Evolutionary conservation across 2,329 filamentous ascomycete genomes (phyloP), one percentile per base, ranked within the genome.

Genomic region (Hypoxylon sp.): DNA sequence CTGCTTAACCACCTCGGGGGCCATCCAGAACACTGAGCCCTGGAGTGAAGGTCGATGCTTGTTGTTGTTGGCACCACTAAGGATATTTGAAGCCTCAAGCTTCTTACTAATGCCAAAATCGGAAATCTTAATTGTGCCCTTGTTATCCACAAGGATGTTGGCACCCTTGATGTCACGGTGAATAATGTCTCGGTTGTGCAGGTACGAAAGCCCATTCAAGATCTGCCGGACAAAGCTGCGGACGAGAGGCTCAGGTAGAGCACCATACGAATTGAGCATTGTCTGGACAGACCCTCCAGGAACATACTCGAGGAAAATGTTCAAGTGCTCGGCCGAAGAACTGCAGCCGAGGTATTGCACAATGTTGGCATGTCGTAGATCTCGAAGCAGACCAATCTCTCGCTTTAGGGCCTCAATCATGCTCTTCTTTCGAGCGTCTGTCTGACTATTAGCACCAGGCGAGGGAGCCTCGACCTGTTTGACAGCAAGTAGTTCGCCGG

Each of bases 221-320:
- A 99, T 99, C 81, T 99, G 96, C 35, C 95, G 91, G 55, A 98
- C 95, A 78, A 99, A 99, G 81, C 96, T 98, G 78, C 94, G 92
- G 66, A 98, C 94, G 64, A 99, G 87, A 1, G 94, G 94, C 79
- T 99, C 96, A 17, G 93, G 92, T 59, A 99, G 89, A 6, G 95
- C 95, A 67, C 97, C 97, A 79, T 99, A 99, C 74, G 97, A 97
- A 83, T 98, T 96, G 72, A 99, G 91, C 94, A 99, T 98, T 9
- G 94, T 97, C 73, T 97, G 96, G 26, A 99, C 97, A 11, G 95
- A 98, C 50, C 96, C 96, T 81, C 96, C 96, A 14, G 96, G 93
- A 33, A 99, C 96, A 80, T 99, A 99, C 81, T 99, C 96, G 78
- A 99, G 90, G 90, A 99, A 99, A 92, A 99, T 99, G 84, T 99